These are phyloP conservation scores for Yarrowia keelungensis DNA, from an alignment of 805 yeast genomes.

Conservation along the genomic window DNA sequence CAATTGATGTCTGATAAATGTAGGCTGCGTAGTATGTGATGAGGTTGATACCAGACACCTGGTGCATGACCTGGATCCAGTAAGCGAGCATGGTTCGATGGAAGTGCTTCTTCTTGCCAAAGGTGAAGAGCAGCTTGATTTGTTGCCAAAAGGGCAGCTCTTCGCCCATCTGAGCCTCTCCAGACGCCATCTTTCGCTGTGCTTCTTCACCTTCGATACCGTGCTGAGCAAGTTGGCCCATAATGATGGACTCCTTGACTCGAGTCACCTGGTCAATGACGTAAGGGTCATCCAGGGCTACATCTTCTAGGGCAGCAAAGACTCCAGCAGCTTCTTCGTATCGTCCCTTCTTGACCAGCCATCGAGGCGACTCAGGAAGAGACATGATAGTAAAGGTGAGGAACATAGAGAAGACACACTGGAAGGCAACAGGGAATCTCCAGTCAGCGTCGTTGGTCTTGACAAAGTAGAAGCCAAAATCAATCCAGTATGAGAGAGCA, in stretches of 20 bases:
- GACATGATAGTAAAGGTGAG: constrained; percentile 65
- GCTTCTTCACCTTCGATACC: constrained; percentile 10
- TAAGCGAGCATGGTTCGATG: constrained; percentile 50
- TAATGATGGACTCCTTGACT: constrained; percentile 8
- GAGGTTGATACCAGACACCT: constrained; percentile 87
- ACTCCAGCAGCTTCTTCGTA: constrained; percentile 56
- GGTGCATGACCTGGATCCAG: constrained; percentile 65
- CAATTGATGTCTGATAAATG: constrained; percentile 71
- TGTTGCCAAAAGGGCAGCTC: constrained; percentile 19
- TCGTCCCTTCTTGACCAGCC: constrained; percentile 71
- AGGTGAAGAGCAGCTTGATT: constrained; percentile 23
- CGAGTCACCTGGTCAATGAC: constrained; percentile 9
- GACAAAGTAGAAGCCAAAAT: constrained; percentile 57
- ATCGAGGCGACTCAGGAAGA: constrained; percentile 90
- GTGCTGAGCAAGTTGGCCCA: constrained; percentile 14
- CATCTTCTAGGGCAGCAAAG: constrained; percentile 24
- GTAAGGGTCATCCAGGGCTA: constrained; percentile 7
- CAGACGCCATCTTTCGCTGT: constrained; percentile 2
- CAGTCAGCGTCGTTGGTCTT: constrained; percentile 64
- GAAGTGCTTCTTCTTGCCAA: constrained; percentile 33
- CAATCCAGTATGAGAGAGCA: constrained; percentile 66
- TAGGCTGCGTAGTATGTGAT: constrained; percentile 88
- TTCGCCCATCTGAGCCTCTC: background rate
- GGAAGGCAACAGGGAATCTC: constrained; percentile 82
- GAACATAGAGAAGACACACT: constrained; percentile 62